These are phyloP conservation scores for Kodamaea fukazawae DNA, from an alignment of 805 yeast species.

Conservation along the genomic window DNA sequence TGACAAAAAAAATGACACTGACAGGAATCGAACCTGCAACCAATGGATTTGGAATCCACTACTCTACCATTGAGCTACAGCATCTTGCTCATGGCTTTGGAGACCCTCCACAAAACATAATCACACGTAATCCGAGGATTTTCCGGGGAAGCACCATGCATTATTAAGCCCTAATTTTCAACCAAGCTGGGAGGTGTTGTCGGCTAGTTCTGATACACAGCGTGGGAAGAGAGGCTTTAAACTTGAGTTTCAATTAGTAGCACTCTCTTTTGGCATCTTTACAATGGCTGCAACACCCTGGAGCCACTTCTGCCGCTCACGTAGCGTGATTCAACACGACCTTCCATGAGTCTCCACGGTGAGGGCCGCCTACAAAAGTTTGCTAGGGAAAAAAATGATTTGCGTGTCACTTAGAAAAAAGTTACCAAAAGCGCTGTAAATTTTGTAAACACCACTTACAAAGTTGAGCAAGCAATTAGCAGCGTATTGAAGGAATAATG, in stretches of 20 bases:
- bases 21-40: constrained; percentile 88
- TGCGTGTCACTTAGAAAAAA: constrained; percentile 12
- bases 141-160: background rate
- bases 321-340: no score
- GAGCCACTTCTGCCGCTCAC: no score
- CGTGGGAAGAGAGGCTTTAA: no score
- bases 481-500: constrained; percentile 19
- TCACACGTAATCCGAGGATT: background rate
- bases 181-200: background rate
- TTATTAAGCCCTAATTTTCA: no score
- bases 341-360: no score
- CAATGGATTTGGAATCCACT: constrained; percentile 60
- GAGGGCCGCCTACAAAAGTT: background rate
- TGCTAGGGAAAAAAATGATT: constrained; percentile 2
- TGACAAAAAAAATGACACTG: constrained; percentile 51
- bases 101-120: background rate
- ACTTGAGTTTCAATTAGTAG: background rate
- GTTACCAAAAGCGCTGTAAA: constrained; percentile 6
- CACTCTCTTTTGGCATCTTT: no score
- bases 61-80: constrained; percentile 37
- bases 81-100: constrained; percentile 4
- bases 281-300: no score
- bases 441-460: background rate
- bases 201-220: no score
- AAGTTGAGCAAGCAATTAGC: background rate